Evolutionary conservation across 768 basidiomycete genomes (phyloP), one percentile per base, ranked within the genome.

Genomic region (Thelephora ganbajun): DNA sequence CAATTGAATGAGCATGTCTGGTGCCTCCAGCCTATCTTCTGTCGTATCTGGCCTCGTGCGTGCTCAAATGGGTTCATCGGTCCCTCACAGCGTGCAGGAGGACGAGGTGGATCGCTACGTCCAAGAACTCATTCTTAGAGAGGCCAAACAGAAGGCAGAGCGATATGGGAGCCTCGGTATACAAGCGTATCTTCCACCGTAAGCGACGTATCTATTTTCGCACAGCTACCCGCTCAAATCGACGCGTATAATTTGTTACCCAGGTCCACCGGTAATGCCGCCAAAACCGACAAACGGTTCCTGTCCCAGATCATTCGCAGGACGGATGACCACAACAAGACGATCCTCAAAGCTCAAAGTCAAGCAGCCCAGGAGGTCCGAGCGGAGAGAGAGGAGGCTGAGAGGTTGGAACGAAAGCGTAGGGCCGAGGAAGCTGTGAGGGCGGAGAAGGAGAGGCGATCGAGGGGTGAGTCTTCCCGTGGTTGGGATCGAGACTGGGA

Each of bases 291-390:
- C 65, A 88, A 88, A 58, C 83, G 85, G 0, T 88, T 88, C 59
- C 66, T 88, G 20, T 73, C 77, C 0, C 80, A 83, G 18, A 91
- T 99, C 51, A 92, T 99, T 48, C 79, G 82, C 54, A 91, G 77
- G 54, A 96, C 96, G 3, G 93, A 96, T 59, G 93, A 93, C 49
- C 96, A 99, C 59, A 99, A 99, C 63, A 80, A 83, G 64, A 79
- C 84, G 11, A 69, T 99, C 42, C 61, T 88, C 18, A 74, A 75
- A 48, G 74, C 83, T 20, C 85, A 88, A 63, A 80, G 81, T 0
- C 60, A 67, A 11, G 82, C 84, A 33, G 81, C 83, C 1, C 72
- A 83, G 53, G 84, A 87, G 53, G 66, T 79, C n/a, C 81, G 85
- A 49, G 66, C 65, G 22, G 79, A 80, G 52, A 64, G 77, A 20